Evolutionary conservation across 331 rosid genomes (phyloP).

Genomic region (Pyracantha coccinea): DNA sequence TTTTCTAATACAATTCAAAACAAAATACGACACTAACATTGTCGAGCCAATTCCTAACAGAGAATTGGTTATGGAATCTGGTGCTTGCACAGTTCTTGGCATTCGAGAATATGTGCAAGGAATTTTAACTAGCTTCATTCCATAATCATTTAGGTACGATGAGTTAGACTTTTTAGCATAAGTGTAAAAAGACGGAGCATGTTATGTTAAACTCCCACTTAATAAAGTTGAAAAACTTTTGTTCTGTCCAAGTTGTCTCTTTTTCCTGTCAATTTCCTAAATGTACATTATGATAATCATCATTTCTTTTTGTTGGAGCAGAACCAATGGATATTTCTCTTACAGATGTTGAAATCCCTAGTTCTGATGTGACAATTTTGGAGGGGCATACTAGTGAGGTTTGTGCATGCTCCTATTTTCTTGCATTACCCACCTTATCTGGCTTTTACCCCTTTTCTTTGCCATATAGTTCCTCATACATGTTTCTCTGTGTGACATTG

Average conservation of each 20-base stretch:
- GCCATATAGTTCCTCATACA: background rate
- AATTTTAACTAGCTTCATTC: background rate
- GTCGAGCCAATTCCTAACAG: no score
- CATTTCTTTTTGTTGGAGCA: conserved; percentile 35
- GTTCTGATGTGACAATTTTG: conserved; percentile 76
- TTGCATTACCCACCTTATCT: background rate
- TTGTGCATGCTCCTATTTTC: conserved; percentile 20
- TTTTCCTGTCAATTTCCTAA: background rate
- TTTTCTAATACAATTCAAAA: no score
- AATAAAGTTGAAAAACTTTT: background rate
- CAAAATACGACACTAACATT: no score
- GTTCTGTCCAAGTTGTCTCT: background rate
- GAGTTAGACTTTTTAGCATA: background rate
- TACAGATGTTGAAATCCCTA: conserved; percentile 54
- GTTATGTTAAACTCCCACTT: background rate
- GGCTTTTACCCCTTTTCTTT: background rate
- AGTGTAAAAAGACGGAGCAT: background rate
- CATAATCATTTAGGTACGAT: background rate
- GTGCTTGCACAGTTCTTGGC: background rate
- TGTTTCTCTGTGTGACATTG: conserved; percentile 8
- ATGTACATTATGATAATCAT: background rate
- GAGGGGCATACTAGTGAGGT: conserved; percentile 99
- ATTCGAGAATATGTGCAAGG: background rate
- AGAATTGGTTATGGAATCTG: background rate
- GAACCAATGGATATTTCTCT: conserved; percentile 72